Percentiles rank a stretch among this genome's conserved stretches.
phyloP scores from a whole-genome alignment of 1,284 basidiomycete species.

The Lentinus polychrous region DNA sequence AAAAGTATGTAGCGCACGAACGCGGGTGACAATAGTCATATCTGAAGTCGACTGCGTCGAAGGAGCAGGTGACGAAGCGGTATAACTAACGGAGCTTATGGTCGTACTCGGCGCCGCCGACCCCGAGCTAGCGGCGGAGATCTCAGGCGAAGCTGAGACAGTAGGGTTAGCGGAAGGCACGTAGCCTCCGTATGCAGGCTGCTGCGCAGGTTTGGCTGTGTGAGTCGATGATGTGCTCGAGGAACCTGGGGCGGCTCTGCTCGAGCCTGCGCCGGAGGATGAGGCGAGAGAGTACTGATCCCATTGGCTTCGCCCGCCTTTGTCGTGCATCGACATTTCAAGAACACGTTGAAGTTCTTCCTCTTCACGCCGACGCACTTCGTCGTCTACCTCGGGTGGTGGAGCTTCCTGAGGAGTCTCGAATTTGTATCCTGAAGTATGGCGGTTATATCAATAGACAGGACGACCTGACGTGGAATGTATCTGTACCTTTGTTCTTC shows the following conservation, averaged over 20 bases:
- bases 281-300: constrained; percentile 30
- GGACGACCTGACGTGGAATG: not conserved
- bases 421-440: constrained; percentile 59
- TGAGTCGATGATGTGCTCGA: constrained; percentile 18
- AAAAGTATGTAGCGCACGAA: constrained; percentile 89
- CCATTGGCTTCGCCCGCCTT: constrained; percentile 68
- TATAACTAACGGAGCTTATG: constrained; percentile 7
- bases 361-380: constrained; percentile 77
- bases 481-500: constrained; percentile 69
- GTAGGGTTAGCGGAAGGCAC: constrained; percentile 26
- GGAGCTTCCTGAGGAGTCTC: constrained; percentile 56
- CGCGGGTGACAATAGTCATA: constrained; percentile 64
- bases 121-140: constrained; percentile 16
- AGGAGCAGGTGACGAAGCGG: constrained; percentile 23
- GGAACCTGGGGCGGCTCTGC: constrained; percentile 27
- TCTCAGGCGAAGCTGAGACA: constrained; percentile 23
- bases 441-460: not conserved
- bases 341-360: constrained; percentile 89
- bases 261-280: constrained; percentile 27
- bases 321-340: constrained; percentile 84
- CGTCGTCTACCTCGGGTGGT: constrained; percentile 71
- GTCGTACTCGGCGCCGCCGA: constrained; percentile 14
- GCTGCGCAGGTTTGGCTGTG: constrained; percentile 17
- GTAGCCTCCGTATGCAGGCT: constrained; percentile 25
- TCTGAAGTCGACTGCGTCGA: constrained; percentile 26